Evolutionary conservation across 176 grass and related monocot species (phyloP).

Genomic region (Typha latifolia): DNA sequence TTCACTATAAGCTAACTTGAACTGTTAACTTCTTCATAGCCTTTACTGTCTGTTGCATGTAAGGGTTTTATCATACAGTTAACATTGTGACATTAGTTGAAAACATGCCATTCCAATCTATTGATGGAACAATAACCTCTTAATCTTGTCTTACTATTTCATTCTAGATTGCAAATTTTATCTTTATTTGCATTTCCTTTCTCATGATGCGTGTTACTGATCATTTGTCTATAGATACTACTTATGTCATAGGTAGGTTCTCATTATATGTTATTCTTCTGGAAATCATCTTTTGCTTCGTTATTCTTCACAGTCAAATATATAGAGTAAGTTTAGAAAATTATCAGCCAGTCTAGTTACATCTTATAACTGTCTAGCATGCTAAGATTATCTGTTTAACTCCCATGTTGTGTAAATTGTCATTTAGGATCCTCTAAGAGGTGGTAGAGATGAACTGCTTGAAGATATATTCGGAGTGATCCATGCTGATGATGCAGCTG

Average conservation of each 20-base stretch:
- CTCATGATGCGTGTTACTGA: too few species aligned
- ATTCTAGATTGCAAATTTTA: background rate
- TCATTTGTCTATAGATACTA: too few species aligned
- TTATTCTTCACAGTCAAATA: too few species aligned
- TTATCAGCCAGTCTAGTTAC: background rate
- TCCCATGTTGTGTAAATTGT: conserved; percentile 4
- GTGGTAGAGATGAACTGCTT: conserved; percentile 73
- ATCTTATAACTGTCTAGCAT: background rate
- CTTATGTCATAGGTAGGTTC: too few species aligned
- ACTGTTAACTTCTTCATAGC: too few species aligned
- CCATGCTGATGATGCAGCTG: conserved; percentile 28
- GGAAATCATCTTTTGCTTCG: too few species aligned
- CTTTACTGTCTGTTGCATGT: too few species aligned
- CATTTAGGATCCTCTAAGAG: conserved; percentile 85
- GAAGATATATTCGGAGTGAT: conserved; percentile 56
- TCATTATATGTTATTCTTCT: too few species aligned
- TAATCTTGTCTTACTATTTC: background rate
- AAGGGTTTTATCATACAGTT: background rate
- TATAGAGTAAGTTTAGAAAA: background rate
- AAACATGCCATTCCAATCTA: background rate
- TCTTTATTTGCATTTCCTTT: background rate
- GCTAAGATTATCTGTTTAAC: background rate
- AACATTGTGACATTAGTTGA: background rate
- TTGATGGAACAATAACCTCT: background rate
- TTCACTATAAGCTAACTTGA: too few species aligned